These are phyloP conservation scores for Leccinum ochraceum DNA, from an alignment of 768 basidiomycete species.

Conservation along the genomic window DNA sequence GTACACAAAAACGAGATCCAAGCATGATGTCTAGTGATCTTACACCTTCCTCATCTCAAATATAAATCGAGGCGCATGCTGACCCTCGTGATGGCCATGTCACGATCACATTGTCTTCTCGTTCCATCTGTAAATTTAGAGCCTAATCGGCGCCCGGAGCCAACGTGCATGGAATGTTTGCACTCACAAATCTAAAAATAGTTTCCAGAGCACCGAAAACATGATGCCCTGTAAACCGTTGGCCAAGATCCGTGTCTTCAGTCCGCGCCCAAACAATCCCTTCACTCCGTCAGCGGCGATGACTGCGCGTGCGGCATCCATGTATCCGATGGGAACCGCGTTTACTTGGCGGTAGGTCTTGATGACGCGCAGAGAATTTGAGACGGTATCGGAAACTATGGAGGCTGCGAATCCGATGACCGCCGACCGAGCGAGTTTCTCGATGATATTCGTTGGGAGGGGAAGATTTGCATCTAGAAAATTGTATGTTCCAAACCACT, in stretches of 20 bases:
- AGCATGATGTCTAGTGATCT: slow-evolving; percentile 2
- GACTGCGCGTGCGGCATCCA: slow-evolving; percentile 75
- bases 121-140: slow-evolving; percentile 33
- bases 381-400: slow-evolving; percentile 79
- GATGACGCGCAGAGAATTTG: slow-evolving; percentile 88
- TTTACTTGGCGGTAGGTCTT: slow-evolving; percentile 97
- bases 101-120: slow-evolving; percentile 26
- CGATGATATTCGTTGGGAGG: slow-evolving; percentile 45
- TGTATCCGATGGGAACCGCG: slow-evolving; percentile 76
- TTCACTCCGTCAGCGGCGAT: slow-evolving; percentile 71
- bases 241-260: slow-evolving; percentile 86
- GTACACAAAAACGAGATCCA: slow-evolving; percentile 1
- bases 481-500: slow-evolving; percentile 90
- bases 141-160: neutral
- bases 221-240: slow-evolving; percentile 92
- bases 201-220: slow-evolving; percentile 90
- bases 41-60: neutral
- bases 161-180: neutral
- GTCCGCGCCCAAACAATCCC: slow-evolving; percentile 85
- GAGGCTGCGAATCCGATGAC: slow-evolving; percentile 92
- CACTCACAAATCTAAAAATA: slow-evolving; percentile 86
- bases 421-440: slow-evolving; percentile 75
- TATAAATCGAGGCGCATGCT: too few species aligned
- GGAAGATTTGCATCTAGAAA: slow-evolving; percentile 69
- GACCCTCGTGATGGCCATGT: neutral